A percentile compares a stretch with the other conserved stretches of the same genome.
Conservation (phyloP, 345 rosid genomes). For the Eucalyptus regnans region DNA sequence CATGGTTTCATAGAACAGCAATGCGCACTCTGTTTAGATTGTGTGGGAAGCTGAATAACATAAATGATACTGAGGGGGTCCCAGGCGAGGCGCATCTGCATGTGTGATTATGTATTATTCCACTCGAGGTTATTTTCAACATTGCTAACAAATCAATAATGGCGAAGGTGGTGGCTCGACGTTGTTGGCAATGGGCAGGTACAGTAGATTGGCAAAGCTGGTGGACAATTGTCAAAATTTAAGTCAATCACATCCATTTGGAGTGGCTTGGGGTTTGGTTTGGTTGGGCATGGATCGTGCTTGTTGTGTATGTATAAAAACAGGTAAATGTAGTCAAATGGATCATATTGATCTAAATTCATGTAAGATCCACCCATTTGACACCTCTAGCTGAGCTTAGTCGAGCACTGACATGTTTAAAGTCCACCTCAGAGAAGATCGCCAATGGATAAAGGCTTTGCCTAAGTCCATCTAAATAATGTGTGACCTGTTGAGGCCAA, state of each 20-base stretch:
- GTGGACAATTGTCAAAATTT: background rate
- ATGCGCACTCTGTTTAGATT: background rate
- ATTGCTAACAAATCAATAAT: background rate
- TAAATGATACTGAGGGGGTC: background rate
- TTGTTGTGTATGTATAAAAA: background rate
- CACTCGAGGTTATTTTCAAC: background rate
- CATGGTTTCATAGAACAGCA: background rate
- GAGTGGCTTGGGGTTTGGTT: background rate
- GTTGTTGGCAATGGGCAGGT: background rate
- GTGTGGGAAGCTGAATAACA: background rate
- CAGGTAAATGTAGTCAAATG: background rate
- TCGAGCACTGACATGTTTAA: background rate
- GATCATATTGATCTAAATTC: background rate
- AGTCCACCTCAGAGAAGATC: background rate
- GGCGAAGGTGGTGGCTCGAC: background rate
- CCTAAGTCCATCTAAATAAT: background rate
- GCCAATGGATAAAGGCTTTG: background rate
- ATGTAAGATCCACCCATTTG: background rate
- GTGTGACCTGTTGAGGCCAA: background rate
- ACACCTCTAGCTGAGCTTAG: background rate
- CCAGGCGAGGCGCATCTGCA: background rate
- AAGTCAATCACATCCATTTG: background rate
- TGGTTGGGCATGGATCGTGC: background rate
- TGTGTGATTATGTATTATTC: background rate
- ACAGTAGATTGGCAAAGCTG: background rate